Base-by-base conservation (phyloP, 139 green algal species). In the Nannochloris sp. region DNA sequence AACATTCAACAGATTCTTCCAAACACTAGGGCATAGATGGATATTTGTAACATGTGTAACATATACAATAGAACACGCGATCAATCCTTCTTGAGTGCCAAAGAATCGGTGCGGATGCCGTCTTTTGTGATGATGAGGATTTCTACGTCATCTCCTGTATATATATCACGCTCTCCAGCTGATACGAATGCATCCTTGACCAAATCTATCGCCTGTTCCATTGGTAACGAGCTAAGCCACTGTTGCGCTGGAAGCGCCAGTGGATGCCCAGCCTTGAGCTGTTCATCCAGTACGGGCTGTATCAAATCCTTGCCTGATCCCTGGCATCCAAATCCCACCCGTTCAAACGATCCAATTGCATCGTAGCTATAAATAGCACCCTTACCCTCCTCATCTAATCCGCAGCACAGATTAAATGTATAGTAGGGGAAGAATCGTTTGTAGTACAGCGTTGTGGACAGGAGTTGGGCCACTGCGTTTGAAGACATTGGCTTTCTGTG, bases 361-460 rank as follows among this genome's bases (percentile, higher is more conserved):
- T 99, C 94, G 62, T 99, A 99, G 33, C 84, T 95, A 82, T 94
- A 99, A 65, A 99, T 91, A 23, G 88, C 87, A 14, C 94, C 93
- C 31, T 77, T 79, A 92, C 90, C 91, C 55, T 97, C 56, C 13
- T 84, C 74, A 69, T 99, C 94, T 26, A 99, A 75, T 20, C 94
- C 94, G 1, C 77, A 88, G n/a, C 82, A 77, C 23, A 98, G 70
- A 82, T 97, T 98, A 73, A 95, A 98, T 14, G 94, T 96, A 89
- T 97, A 99, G 79, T 95, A 98, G 4, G 94, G 94, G 73, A 99
- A 98, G 87, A 99, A 99, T 63, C 94, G 86, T 76, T 95, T 92
- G 70, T 90, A 85, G 77, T 96, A 96, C 45, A 96, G 75, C 9
- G 92, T 99, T 84, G 97, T 98, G 51, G 82, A 87, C 30, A 99